Evolutionary conservation across 306 rosid species (phyloP), one percentile per base, ranked within the genome.

Genomic region (Prinsepia uniflora): DNA sequence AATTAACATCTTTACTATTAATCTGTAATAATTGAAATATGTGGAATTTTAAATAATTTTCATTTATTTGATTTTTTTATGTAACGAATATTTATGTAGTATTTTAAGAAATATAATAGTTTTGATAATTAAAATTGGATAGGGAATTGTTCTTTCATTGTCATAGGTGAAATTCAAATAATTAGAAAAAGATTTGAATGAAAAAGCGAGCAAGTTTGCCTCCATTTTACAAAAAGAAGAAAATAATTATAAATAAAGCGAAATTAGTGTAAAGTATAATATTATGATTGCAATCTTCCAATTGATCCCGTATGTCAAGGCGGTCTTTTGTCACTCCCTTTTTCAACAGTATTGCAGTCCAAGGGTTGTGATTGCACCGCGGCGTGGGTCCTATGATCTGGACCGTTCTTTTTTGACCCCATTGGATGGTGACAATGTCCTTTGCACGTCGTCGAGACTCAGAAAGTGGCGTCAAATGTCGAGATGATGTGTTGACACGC

Each of bases 311-410:
- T 22, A 14, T 56, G 74, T 70, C 66, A 46, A 20, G 74, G 74
- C 74, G 56, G 74, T 42, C 68, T 5, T 14, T n/a, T 14, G 6
- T 41, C 13, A 43, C 45, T 55, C 3, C 74, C 30, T 70, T 70
- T 9, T 70, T 2, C 44, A 19, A 57, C 45, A 4, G 4, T 2
- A 20, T 11, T 10, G 9, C 1, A 13, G 36, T 20, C 63, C 65
- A 1, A 65, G 77, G 82, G 75, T 8, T 47, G 7, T 8, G 6
- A 41, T 36, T 65, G 82, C 82, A 70, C 79, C 68, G 80, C 74
- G 6, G 10, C 52, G 5, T 43, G 36, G 5, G 39, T 65, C 49
- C 48, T 4, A 2, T 1, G 43, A 61, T 65, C 74, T 10, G 0
- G 7, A 71, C 81, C 71, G 46, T 65, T 5, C 0, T n/a, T 58